Evolutionary conservation across 2,329 filamentous ascomycete species (phyloP).

Genomic region (Zymoseptoria crescenta): DNA sequence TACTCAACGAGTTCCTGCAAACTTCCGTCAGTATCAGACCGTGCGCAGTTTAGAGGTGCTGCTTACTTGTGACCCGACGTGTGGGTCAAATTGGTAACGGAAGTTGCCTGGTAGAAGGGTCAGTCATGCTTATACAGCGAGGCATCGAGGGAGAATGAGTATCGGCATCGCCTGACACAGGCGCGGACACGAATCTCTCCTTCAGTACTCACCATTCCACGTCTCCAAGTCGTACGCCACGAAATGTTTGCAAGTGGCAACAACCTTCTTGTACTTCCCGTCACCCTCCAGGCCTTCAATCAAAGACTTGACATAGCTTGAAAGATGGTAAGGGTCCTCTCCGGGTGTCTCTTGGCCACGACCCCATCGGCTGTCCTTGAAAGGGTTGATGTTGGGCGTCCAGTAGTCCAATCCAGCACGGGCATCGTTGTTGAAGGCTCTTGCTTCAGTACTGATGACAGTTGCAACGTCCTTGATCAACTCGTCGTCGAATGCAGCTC

Average conservation of each 20-base stretch:
- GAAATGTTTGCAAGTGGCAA: slow-evolving; percentile 43
- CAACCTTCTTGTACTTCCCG: slow-evolving; percentile 31
- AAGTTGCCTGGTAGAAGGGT: slow-evolving; percentile 15
- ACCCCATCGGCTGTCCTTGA: slow-evolving; percentile 46
- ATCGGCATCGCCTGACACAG: neutral
- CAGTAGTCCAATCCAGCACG: slow-evolving; percentile 50
- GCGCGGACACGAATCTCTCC: slow-evolving; percentile 13
- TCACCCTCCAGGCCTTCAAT: slow-evolving; percentile 31
- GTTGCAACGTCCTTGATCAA: slow-evolving; percentile 51
- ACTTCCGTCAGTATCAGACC: slow-evolving; percentile 50
- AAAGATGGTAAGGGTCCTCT: slow-evolving; percentile 34
- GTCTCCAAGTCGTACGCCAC: slow-evolving; percentile 28
- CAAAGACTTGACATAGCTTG: slow-evolving; percentile 28
- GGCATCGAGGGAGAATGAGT: neutral
- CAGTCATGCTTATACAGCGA: neutral
- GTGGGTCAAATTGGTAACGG: slow-evolving; percentile 47
- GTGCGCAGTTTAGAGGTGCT: slow-evolving; percentile 11
- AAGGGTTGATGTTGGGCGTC: slow-evolving; percentile 60
- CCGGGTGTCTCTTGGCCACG: slow-evolving; percentile 33
- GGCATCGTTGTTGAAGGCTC: slow-evolving; percentile 57
- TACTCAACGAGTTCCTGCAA: slow-evolving; percentile 60
- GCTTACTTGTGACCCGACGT: slow-evolving; percentile 44
- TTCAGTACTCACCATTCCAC: slow-evolving; percentile 29
- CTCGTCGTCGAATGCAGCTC: slow-evolving; percentile 56
- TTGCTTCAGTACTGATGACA: slow-evolving; percentile 52